Conservation (phyloP, 352 stramenopile genomes). For the Pythium brassicae region DNA sequence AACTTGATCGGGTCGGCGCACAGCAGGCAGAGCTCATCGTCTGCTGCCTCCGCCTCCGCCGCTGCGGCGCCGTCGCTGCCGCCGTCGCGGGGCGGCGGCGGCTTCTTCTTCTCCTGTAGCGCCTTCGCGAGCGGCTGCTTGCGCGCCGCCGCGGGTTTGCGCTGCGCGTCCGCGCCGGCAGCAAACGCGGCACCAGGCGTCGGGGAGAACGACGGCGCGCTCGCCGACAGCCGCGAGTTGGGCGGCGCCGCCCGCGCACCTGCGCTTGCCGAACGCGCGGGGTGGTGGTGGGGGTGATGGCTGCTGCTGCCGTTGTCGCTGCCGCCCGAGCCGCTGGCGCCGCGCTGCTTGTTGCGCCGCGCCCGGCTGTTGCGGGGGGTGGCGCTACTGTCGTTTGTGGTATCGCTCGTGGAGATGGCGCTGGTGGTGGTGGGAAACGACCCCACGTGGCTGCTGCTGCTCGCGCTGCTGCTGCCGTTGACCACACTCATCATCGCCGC, state of each 20-base stretch:
- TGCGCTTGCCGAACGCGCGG: no score
- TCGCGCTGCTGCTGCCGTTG: slow-evolving; percentile 19
- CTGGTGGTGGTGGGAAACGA: slow-evolving; percentile 18
- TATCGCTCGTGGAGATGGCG: slow-evolving; percentile 17
- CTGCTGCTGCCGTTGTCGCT: background rate
- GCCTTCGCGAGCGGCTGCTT: no score
- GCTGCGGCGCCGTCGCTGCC: background rate
- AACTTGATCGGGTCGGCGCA: slow-evolving; percentile 70
- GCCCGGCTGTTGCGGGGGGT: background rate
- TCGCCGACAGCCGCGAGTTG: slow-evolving; percentile 6
- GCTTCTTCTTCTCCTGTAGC: slow-evolving; percentile 15
- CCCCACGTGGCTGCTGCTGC: slow-evolving; percentile 24
- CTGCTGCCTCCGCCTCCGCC: slow-evolving; percentile 12
- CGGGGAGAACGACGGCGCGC: slow-evolving; percentile 10
- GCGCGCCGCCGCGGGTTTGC: no score
- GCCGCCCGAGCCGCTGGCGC: slow-evolving; percentile 7
- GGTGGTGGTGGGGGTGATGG: no score
- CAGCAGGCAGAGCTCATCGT: slow-evolving; percentile 48
- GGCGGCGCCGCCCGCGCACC: background rate
- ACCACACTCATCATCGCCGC: slow-evolving; percentile 23
- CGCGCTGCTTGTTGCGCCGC: slow-evolving; percentile 8
- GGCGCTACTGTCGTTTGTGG: background rate
- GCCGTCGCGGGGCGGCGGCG: no score
- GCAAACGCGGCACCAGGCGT: background rate
- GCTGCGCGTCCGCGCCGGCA: background rate